phyloP scores from a whole-genome alignment of 192 early-diverging fungal species.

The Podochytrium sp. region DNA sequence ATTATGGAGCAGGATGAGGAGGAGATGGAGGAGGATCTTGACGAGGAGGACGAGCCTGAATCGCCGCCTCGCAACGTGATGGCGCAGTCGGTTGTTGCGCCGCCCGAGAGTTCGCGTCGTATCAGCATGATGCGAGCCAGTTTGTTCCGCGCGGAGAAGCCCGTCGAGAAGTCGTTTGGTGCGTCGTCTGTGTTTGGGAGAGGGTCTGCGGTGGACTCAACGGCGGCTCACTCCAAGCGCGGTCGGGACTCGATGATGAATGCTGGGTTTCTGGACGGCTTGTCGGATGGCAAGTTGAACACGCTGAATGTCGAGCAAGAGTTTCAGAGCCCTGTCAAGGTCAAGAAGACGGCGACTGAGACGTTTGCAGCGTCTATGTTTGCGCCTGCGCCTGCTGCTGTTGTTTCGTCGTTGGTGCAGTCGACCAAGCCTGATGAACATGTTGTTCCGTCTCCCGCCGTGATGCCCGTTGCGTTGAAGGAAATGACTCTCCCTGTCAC shows the following conservation, averaged over 20 bases:
- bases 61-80: background rate
- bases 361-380: background rate
- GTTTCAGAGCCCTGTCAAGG: constrained; percentile 21
- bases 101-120: background rate
- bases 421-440: constrained; percentile 9
- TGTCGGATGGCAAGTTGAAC: background rate
- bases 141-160: constrained; percentile 5
- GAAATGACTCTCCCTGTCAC: background rate
- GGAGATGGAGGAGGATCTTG: background rate
- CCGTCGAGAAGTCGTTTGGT: background rate
- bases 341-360: background rate
- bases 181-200: constrained; percentile 30
- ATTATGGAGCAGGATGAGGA: background rate
- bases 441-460: constrained; percentile 9
- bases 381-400: background rate
- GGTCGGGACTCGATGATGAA: constrained; percentile 24
- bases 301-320: background rate
- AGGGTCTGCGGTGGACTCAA: background rate
- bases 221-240: constrained; percentile 6
- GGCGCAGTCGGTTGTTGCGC: background rate
- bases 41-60: background rate
- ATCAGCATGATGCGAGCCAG: constrained; percentile 4
- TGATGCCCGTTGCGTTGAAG: background rate
- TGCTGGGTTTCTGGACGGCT: background rate
- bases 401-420: background rate